Base-by-base conservation (phyloP, 768 basidiomycete species). In the Pleurotus platypus region DNA sequence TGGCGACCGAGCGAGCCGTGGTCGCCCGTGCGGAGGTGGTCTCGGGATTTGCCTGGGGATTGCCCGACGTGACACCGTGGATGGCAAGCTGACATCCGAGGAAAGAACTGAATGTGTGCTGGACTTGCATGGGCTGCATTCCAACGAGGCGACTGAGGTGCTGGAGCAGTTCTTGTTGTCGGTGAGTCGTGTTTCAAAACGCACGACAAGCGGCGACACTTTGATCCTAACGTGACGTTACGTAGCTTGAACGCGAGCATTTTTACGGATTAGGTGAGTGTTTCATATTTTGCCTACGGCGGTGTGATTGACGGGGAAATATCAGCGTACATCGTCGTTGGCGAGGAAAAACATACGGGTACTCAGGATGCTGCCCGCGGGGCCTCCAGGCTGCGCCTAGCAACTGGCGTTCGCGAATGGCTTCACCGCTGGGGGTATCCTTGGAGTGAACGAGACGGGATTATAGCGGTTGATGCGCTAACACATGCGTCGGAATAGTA, bases 291-390 rank as follows among this genome's bases (percentile, higher is more conserved):
- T 61, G 1, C 20, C 46, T 13, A 37, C 35, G 56, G 62, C 37
- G 61, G n/a, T 46, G 35, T 35, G 47, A 56, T 22, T 51, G 42
- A 61, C 4, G 49, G 42, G 11, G 18, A 26, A 47, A 62, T 49
- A 18, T 38, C 62, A 90, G 94, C 91, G 4, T 99, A 90, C 68
- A 74, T 92, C 16, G 79, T 99, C 45, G 92, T 98, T 5, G 96
- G 97, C 16, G 94, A 98, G 73, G 92, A 96, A 70, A 96, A 94
- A 70, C 96, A 98, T 69, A 93, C 92, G 0, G 95, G 91, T 2
- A 89, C 86, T n/a, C 92, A 95, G 66, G 93, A 95, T 64, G 74
- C 81, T 3, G 83, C 77, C 11, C 82, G 94, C 39, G 93, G 93
- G 24, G 85, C 92, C 2, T 92, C 92, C 6, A 86, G 91, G 53